These are phyloP conservation scores for Thalassiosira oceanica DNA, from an alignment of 352 stramenopile genomes.

Conservation along the genomic window DNA sequence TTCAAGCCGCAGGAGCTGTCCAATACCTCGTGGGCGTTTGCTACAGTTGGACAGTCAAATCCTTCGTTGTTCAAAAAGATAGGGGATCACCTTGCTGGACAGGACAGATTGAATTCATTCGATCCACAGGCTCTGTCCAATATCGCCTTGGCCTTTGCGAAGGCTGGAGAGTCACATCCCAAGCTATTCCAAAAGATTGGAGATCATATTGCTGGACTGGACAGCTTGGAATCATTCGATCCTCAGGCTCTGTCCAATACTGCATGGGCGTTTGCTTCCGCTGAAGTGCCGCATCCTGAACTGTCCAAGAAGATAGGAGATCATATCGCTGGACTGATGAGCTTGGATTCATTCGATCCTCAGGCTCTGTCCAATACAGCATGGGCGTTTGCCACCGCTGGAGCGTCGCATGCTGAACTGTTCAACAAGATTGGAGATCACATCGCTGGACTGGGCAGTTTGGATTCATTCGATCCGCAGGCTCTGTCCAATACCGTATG, in stretches of 20 bases:
- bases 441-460: not conserved
- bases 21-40: not conserved
- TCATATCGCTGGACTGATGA: conserved; percentile 2
- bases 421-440: conserved; percentile 8
- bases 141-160: not conserved
- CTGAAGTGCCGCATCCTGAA: not conserved
- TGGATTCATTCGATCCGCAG: not conserved
- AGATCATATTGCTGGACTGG: not conserved
- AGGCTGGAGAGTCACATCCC: not conserved
- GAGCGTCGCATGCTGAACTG: not conserved
- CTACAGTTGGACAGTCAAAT: not conserved
- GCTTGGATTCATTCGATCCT: not conserved
- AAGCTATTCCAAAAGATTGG: conserved; percentile 1
- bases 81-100: not conserved
- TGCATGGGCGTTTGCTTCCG: conserved; percentile 1
- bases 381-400: not conserved
- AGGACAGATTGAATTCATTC: not conserved
- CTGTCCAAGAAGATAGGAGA: conserved; percentile 7
- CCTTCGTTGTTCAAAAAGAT: conserved; percentile 5
- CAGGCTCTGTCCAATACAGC: conserved; percentile 1
- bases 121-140: conserved; percentile 7
- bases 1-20: conserved; percentile 1
- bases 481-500: conserved; percentile 7
- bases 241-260: not conserved
- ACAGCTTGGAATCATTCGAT: not conserved